Conservation (phyloP, 1,139 yeast genomes). For the Yamadazyma pseudoaaseri region DNA sequence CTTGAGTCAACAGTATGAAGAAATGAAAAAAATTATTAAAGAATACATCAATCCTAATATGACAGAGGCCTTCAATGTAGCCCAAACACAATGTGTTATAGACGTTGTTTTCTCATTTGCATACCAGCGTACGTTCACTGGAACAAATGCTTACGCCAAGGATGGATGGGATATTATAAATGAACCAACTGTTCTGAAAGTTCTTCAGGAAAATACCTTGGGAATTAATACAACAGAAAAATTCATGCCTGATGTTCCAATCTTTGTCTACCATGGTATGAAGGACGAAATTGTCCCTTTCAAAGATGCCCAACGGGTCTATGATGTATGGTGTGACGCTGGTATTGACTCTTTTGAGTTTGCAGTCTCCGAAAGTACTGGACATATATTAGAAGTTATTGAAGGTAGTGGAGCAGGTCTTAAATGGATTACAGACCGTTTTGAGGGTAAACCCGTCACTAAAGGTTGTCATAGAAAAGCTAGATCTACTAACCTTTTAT, state of each 20-base stretch:
- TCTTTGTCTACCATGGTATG: constrained; percentile 33
- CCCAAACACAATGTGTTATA: constrained; percentile 14
- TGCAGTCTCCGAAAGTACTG: constrained; percentile 22
- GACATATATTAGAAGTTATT: constrained; percentile 25
- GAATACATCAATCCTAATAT: constrained; percentile 9
- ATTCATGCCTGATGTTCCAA: constrained; percentile 27
- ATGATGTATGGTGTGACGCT: constrained; percentile 29
- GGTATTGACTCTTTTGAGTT: constrained; percentile 30
- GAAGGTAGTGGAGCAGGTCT: constrained; percentile 31
- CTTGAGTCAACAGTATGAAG: constrained; percentile 26
- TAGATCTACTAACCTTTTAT: constrained; percentile 22
- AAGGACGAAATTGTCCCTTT: constrained; percentile 31
- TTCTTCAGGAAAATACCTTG: constrained; percentile 20
- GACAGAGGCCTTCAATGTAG: constrained; percentile 10
- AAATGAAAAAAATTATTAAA: constrained; percentile 8
- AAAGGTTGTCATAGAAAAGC: constrained; percentile 25
- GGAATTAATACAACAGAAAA: constrained; percentile 13
- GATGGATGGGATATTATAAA: constrained; percentile 17
- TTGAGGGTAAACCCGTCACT: constrained; percentile 21
- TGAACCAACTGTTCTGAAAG: constrained; percentile 3
- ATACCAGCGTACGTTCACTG: constrained; percentile 17
- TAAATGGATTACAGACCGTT: constrained; percentile 22
- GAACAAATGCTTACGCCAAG: constrained; percentile 14
- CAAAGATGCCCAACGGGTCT: constrained; percentile 22
- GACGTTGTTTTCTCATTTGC: constrained; percentile 12